Base-by-base conservation (phyloP, 75 land plant species). In the Selaginella moellendorffii region DNA sequence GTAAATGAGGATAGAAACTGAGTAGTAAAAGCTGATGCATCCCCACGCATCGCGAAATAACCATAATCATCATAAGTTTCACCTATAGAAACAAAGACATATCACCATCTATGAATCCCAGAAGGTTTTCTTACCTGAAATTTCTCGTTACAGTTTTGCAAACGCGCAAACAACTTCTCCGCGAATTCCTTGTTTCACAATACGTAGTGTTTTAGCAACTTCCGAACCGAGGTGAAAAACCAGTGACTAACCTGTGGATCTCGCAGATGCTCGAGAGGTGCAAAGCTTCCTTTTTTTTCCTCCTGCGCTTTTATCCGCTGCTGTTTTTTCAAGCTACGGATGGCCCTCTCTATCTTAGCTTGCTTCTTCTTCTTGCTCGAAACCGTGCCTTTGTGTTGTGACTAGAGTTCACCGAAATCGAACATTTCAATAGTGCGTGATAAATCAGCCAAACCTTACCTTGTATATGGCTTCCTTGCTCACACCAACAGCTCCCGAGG, bases 131-230 rank as follows among this genome's bases (percentile, higher is more conserved):
- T n/a, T 65, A 86, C 98, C 96, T 85, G 90, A 85, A 93, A 93
- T 20, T 81, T 76, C 60, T 93, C 98, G 65, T 81, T 81, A 70
- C 85, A 79, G 8, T 70, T 69, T 65, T 82, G 78, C 54, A 88
- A 80, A 27, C 83, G 83, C 66, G 96, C 73, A 56, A 88, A 85
- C 12, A 93, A 76, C 78, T 85, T 93, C 74, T 88, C 98, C 54
- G 82, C 86, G 78, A 93, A 88, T 24, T 77, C 85, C 97, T 90
- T n/a, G n/a, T n/a, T n/a, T n/a, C n/a, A n/a, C n/a, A n/a, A n/a
- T n/a, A n/a, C n/a, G n/a, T n/a, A n/a, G n/a, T n/a, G n/a, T n/a
- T n/a, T n/a, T n/a, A n/a, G n/a, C n/a, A n/a, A n/a, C n/a, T n/a
- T n/a, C n/a, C n/a, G n/a, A n/a, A n/a, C n/a, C n/a, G n/a, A n/a